phyloP scores from a whole-genome alignment of 768 basidiomycete species.

The Nidularia pulvinata region DNA sequence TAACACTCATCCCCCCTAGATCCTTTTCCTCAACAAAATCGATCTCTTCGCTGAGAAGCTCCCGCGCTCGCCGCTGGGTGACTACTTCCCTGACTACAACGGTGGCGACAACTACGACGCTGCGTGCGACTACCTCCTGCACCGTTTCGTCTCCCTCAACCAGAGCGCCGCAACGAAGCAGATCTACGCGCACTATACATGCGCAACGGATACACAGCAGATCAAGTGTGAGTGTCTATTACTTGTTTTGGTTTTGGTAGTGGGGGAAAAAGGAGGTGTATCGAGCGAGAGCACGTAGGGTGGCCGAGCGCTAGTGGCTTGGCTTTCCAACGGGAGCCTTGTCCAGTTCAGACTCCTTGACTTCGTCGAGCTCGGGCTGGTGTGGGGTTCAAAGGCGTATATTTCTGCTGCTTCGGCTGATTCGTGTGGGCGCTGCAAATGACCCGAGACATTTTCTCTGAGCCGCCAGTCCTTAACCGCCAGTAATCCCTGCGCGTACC shows the following conservation, averaged over 20 bases:
- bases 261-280: not conserved
- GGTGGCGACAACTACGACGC: slow-evolving; percentile 90
- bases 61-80: slow-evolving; percentile 75
- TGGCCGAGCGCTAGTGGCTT: not conserved
- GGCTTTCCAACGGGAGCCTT: too few relatives aligned
- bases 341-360: too few relatives aligned
- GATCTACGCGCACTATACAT: slow-evolving; percentile 92
- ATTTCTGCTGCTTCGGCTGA: too few relatives aligned
- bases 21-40: slow-evolving; percentile 96
- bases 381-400: too few relatives aligned
- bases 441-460: too few relatives aligned
- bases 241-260: not conserved
- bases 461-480: too few relatives aligned
- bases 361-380: too few relatives aligned
- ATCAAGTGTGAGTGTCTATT: slow-evolving; percentile 70
- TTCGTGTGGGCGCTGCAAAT: too few relatives aligned
- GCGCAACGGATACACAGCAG: slow-evolving; percentile 92
- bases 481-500: too few relatives aligned
- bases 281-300: not conserved
- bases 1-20: slow-evolving; percentile 39
- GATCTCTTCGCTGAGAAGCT: slow-evolving; percentile 96
- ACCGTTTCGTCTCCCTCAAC: slow-evolving; percentile 88
- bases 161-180: slow-evolving; percentile 87
- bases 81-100: slow-evolving; percentile 92
- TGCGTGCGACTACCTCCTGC: slow-evolving; percentile 76